Percentiles rank a stretch among this genome's conserved stretches.
Conservation (phyloP, 228 moss, liverwort and hornwort species). For the Sphagnum fallax region DNA sequence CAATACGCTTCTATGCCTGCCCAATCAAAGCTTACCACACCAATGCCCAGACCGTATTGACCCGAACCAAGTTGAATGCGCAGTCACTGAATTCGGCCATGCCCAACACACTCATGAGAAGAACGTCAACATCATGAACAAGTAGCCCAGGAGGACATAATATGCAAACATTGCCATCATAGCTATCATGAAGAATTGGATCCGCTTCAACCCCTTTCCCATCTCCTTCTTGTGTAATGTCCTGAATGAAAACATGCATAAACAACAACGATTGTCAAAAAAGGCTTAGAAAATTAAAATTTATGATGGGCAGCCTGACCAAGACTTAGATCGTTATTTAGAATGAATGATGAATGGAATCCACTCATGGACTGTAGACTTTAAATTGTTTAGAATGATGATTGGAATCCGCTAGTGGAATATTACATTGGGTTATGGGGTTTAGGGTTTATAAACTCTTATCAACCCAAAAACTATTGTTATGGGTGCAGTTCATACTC, state of each 20-base stretch:
- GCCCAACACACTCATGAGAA: conserved; percentile 54
- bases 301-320: no score
- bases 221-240: conserved; percentile 42
- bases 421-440: no score
- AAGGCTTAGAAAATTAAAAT: background rate
- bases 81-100: conserved; percentile 54
- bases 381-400: no score
- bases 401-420: no score
- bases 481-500: no score
- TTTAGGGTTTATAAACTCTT: no score
- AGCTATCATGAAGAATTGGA: conserved; percentile 54
- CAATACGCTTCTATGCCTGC: conserved; percentile 49
- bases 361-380: no score
- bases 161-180: conserved; percentile 44
- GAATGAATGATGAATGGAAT: no score
- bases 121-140: conserved; percentile 44
- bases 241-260: conserved; percentile 8
- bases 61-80: conserved; percentile 71
- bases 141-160: conserved; percentile 63
- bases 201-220: conserved; percentile 27
- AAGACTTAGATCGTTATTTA: no score
- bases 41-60: conserved; percentile 50
- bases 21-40: conserved; percentile 71
- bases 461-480: no score
- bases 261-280: background rate